Conservation (phyloP, 2,329 filamentous ascomycete species). For the Emergomyces orientalis region DNA sequence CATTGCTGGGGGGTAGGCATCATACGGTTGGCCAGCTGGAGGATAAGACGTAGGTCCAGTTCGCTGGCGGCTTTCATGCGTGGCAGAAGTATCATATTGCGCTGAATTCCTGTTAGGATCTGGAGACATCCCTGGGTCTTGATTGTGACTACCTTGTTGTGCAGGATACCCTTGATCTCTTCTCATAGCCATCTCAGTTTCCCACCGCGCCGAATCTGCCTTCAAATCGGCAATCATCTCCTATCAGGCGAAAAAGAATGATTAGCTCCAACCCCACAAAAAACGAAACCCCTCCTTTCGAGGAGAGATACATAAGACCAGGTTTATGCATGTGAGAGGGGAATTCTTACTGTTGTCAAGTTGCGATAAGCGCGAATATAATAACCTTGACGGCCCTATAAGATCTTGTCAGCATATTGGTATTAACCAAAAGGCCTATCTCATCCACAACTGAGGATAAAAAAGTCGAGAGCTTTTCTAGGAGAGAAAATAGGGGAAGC, state of each 20-base stretch:
- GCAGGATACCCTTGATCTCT: conserved; percentile 33
- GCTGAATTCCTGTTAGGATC: conserved; percentile 31
- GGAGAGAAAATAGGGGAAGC: conserved; percentile 20
- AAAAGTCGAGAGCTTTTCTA: conserved; percentile 14
- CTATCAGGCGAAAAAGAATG: conserved; percentile 23
- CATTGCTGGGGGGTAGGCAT: conserved; percentile 22
- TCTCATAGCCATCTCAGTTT: conserved; percentile 34
- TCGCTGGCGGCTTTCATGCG: conserved; percentile 32
- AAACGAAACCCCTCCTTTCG: neutral
- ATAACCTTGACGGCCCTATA: conserved; percentile 58
- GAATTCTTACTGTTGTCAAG: conserved; percentile 56
- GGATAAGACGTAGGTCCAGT: conserved; percentile 30
- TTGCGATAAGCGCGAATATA: conserved; percentile 73
- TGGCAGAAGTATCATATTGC: conserved; percentile 29
- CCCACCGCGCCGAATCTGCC: conserved; percentile 45
- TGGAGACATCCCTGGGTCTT: conserved; percentile 29
- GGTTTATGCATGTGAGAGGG: conserved; percentile 3
- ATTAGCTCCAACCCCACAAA: neutral
- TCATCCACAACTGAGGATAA: neutral
- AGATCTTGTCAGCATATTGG: conserved; percentile 27
- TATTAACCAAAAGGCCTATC: neutral
- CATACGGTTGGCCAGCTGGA: conserved; percentile 25
- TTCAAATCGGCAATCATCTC: conserved; percentile 49
- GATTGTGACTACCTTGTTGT: conserved; percentile 31
- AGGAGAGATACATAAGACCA: conserved; percentile 14